Evolutionary conservation across 2,329 filamentous ascomycete genomes (phyloP), one percentile per base, ranked within the genome.

Genomic region (Penicillium sp.): DNA sequence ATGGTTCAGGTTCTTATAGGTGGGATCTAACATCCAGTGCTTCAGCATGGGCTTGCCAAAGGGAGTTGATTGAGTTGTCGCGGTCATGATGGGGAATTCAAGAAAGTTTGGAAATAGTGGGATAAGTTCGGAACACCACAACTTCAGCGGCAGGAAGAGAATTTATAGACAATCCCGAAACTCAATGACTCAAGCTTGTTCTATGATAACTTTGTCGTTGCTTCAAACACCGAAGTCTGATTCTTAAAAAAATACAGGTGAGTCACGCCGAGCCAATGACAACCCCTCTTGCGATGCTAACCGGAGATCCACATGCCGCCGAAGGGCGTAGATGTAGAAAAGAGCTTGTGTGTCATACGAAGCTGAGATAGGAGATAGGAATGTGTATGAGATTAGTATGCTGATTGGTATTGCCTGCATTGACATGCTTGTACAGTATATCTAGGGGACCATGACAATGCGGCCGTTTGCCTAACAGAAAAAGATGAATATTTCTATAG

Each of bases 1-100:
- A 70, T 96, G 89, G 72, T 96, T 96, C 53, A 96, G 77, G 69
- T 91, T 92, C 51, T 79, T 81, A 72, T 85, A 91, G n/a, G 79
- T 78, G 0, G 84, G 80, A 48, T 86, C 84, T 58, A 93, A 84
- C n/a, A 86, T 75, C 70, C 93, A 94, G 38, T 89, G 81, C 61
- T 86, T 82, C 57, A 81, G 79, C 66, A 89, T 75, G 35, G 78
- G 73, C 55, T 76, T 79, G 15, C 84, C 84, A 66, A 85, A 86
- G 4, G 75, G 69, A 2, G 71, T 73, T 15, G 49, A 55, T 54
- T 65, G 49, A 21, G 25, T 29, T 19, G 44, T 43, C 9, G 48
- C 38, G 13, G 50, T 12, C 61, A 64, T 63, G 27, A 36, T 53
- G 29, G 13, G 6, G 5, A 17, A 29, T 47, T 2, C 13, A 31